Evolutionary conservation across 345 rosid species (phyloP).

Genomic region (Mallotus nudiflorus): DNA sequence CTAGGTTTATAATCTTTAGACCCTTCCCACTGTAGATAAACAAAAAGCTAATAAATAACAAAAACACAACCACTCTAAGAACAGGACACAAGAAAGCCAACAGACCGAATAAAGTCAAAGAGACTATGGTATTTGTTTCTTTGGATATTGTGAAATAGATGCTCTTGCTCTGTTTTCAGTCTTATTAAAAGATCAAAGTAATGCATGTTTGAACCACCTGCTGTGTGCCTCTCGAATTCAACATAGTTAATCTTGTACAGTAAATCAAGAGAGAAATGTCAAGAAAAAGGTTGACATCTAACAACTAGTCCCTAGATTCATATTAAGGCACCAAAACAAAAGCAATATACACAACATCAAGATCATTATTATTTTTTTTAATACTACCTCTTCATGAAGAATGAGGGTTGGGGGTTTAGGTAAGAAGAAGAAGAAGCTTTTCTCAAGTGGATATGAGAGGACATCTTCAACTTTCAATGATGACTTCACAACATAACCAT

Average conservation of each 20-base stretch:
- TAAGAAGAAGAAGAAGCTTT: constrained; percentile 92
- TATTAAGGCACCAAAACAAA: neutral
- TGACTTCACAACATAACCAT: constrained; percentile 98
- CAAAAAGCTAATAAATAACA: neutral
- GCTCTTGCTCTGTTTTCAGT: constrained; percentile 93
- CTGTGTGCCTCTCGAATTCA: constrained; percentile 98
- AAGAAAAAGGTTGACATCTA: constrained; percentile 10
- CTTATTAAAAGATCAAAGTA: constrained; percentile 93
- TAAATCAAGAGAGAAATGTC: neutral
- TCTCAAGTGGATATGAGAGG: constrained; percentile 91
- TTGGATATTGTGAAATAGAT: constrained; percentile 92
- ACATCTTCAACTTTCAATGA: constrained; percentile 98
- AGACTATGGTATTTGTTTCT: constrained; percentile 94
- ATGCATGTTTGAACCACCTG: constrained; percentile 99
- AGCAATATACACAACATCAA: no score
- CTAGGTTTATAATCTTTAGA: constrained; percentile 87
- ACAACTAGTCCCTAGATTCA: neutral
- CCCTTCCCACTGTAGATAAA: constrained; percentile 65
- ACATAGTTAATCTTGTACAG: constrained; percentile 75
- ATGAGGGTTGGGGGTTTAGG: constrained; percentile 99
- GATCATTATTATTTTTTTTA: no score
- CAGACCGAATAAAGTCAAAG: constrained; percentile 80
- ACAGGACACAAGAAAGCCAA: neutral
- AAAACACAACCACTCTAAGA: neutral
- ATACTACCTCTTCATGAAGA: constrained; percentile 88